phyloP scores from a whole-genome alignment of 2,329 filamentous ascomycete genomes.

The Tolypocladium tundrense region DNA sequence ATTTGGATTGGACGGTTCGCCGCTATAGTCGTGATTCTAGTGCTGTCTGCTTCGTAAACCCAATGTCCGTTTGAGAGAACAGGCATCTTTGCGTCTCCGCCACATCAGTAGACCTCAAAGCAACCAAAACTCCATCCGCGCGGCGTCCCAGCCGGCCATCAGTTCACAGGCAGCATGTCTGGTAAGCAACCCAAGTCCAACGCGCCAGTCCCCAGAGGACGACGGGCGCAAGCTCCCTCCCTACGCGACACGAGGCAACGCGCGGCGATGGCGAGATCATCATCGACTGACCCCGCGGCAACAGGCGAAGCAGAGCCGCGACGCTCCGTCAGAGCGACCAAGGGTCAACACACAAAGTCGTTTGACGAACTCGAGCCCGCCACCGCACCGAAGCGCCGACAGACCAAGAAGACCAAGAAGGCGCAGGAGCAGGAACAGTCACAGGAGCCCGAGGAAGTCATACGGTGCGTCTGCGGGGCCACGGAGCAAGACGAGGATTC shows the following conservation, averaged over 20 bases:
- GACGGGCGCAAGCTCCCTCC: not conserved
- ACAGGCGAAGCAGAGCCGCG: conserved; percentile 61
- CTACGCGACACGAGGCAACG: not conserved
- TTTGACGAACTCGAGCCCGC: conserved; percentile 62
- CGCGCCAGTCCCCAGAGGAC: not conserved
- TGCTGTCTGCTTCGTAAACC: conserved; percentile 21
- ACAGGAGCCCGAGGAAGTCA: conserved; percentile 58
- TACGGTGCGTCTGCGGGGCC: conserved; percentile 87
- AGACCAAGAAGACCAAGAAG: conserved; percentile 42
- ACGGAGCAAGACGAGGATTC: conserved; percentile 78
- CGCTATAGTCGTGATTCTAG: conserved; percentile 25
- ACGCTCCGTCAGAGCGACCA: conserved; percentile 90
- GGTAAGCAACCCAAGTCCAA: conserved; percentile 17
- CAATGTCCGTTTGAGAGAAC: conserved; percentile 17
- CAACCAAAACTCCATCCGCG: conserved; percentile 8
- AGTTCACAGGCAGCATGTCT: conserved; percentile 16
- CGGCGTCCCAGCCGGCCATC: conserved; percentile 1
- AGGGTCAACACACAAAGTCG: conserved; percentile 87
- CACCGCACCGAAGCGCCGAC: conserved; percentile 43
- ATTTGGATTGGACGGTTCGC: conserved; percentile 1
- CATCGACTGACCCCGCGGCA: conserved; percentile 4
- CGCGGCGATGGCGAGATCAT: conserved; percentile 4
- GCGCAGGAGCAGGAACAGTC: conserved; percentile 50
- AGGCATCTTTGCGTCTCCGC: conserved; percentile 11
- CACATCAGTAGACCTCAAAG: conserved; percentile 17